A percentile compares a stretch with the other conserved stretches of the same genome.
Conservation (phyloP, 169 alveolate species). For the Plasmodium vivax region DNA sequence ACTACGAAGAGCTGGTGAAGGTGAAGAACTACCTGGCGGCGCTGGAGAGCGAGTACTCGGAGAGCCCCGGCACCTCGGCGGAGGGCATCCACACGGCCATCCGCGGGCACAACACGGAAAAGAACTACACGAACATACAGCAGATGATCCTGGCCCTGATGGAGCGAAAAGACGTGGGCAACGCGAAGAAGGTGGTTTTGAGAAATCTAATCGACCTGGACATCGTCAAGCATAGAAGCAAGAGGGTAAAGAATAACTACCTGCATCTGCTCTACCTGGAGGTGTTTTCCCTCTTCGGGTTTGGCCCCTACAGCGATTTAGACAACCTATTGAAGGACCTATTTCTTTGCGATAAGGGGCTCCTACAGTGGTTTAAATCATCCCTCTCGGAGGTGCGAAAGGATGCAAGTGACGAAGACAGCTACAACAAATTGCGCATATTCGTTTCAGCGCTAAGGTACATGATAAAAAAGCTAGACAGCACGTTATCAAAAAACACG, state of each 20-base stretch:
- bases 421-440: neutral
- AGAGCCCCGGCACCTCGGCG: neutral
- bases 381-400: neutral
- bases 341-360: slow-evolving; percentile 29
- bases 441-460: slow-evolving; percentile 21
- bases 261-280: slow-evolving; percentile 39
- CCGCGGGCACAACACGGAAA: neutral
- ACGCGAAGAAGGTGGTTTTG: neutral
- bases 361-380: slow-evolving; percentile 18
- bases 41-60: neutral
- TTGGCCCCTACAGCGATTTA: slow-evolving; percentile 33
- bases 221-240: slow-evolving; percentile 11
- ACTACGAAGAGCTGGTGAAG: slow-evolving; percentile 33
- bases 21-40: slow-evolving; percentile 19
- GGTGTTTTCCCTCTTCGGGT: slow-evolving; percentile 25
- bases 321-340: slow-evolving; percentile 44
- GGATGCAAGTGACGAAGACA: neutral
- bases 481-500: neutral
- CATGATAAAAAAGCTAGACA: slow-evolving; percentile 16
- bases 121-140: slow-evolving; percentile 24
- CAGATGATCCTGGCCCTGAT: slow-evolving; percentile 1
- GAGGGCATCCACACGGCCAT: slow-evolving; percentile 33
- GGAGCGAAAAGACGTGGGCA: slow-evolving; percentile 8
- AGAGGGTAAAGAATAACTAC: slow-evolving; percentile 18
- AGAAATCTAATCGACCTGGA: slow-evolving; percentile 22